Percentiles rank a stretch among this genome's conserved stretches.
phyloP scores from a whole-genome alignment of 2,329 filamentous ascomycete species.

The Sporothrix inflata region DNA sequence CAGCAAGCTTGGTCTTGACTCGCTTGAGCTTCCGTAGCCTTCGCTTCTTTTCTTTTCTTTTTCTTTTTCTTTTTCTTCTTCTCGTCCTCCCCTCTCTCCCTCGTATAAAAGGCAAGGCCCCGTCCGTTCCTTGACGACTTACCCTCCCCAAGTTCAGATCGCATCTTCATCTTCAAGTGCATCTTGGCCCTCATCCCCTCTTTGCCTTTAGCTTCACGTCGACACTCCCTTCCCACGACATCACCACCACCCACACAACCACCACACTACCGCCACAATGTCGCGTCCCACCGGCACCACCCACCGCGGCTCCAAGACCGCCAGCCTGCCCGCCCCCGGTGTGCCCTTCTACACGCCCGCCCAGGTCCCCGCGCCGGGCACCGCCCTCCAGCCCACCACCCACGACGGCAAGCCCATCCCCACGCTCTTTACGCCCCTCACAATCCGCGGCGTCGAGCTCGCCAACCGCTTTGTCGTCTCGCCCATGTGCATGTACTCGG shows the following conservation, averaged over 20 bases:
- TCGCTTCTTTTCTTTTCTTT: conserved; percentile 11
- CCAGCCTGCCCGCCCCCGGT: conserved; percentile 48
- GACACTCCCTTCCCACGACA: neutral
- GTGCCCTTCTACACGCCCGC: conserved; percentile 59
- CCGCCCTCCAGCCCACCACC: conserved; percentile 42
- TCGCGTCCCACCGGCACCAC: conserved; percentile 22
- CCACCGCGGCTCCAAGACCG: conserved; percentile 24
- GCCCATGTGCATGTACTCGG: conserved; percentile 66
- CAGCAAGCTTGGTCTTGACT: neutral
- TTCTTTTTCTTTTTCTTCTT: conserved; percentile 10
- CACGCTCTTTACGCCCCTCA: conserved; percentile 60
- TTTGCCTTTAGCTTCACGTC: neutral
- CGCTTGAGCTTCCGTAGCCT: conserved; percentile 12
- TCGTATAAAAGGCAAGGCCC: neutral
- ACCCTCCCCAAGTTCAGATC: neutral
- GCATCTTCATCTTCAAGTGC: neutral
- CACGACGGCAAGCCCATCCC: conserved; percentile 40
- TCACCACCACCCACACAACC: neutral
- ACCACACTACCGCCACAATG: neutral
- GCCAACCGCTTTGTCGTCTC: conserved; percentile 62
- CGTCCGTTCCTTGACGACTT: neutral
- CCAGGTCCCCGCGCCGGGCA: conserved; percentile 56
- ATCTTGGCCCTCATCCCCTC: neutral
- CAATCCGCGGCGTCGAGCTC: conserved; percentile 56
- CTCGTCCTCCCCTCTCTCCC: neutral